phyloP scores from a whole-genome alignment of 768 basidiomycete species.

The Lentinula boryana region DNA sequence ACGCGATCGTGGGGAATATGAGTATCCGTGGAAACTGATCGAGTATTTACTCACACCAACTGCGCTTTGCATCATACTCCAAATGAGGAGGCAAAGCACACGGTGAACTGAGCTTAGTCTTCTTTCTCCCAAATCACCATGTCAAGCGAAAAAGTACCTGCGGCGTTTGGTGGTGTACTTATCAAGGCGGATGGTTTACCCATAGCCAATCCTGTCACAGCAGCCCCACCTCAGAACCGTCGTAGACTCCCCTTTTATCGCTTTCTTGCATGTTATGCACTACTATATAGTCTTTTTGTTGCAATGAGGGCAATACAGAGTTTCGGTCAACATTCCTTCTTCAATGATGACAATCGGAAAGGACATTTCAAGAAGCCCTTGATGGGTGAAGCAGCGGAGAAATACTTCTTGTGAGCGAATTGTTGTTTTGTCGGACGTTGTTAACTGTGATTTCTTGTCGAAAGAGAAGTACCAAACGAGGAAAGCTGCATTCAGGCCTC shows the following conservation, averaged over 20 bases:
- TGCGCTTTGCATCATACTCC: background rate
- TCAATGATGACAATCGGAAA: background rate
- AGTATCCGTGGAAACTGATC: background rate
- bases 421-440: background rate
- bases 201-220: background rate
- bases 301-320: background rate
- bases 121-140: background rate
- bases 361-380: background rate
- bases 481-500: constrained; percentile 46
- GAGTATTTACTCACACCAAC: background rate
- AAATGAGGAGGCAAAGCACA: background rate
- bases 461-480: constrained; percentile 45
- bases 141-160: constrained; percentile 1
- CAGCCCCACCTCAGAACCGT: background rate
- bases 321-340: background rate
- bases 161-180: background rate
- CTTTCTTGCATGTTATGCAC: background rate
- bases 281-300: background rate
- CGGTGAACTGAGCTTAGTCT: background rate
- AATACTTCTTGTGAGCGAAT: constrained; percentile 5
- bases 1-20: background rate
- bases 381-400: constrained; percentile 4
- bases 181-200: background rate
- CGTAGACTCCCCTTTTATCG: background rate
- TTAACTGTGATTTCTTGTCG: background rate